Evolutionary conservation across 306 rosid genomes (phyloP), one percentile per base, ranked within the genome.

Genomic region (Castanea sativa): DNA sequence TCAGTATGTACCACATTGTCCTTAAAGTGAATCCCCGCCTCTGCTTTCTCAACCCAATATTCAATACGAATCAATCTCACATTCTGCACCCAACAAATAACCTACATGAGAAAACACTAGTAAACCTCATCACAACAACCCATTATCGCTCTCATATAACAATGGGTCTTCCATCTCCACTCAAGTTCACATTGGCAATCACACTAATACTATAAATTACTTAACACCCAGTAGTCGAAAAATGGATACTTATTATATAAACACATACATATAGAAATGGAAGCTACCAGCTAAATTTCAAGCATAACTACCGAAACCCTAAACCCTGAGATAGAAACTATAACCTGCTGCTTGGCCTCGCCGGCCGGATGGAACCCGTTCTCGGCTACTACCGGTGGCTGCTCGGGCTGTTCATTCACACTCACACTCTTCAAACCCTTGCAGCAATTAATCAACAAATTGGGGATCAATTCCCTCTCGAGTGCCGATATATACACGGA

Each of bases 281-380:
- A 9, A 78, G 57, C 68, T 20, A 38, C 71, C 13, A 55, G 69
- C 25, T 57, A 55, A 58, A 78, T 38, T 14, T 23, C 32, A 38
- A 7, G 23, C 12, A n/a, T 35, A 2, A 14, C 53, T 5, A 7
- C 70, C 12, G 35, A 32, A 45, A 82, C 73, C 61, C 61, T 60
- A 41, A 74, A 74, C 75, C 58, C 63, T 3, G 19, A 77, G 76
- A 60, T 74, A 73, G 80, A 82, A 85, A 85, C 82, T 74, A 79
- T 73, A 82, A 90, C 98, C 98, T 95, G 98, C 98, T 95, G 98
- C 81, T 92, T 95, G 77, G 86, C 82, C 80, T 95, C 96, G 8
- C 83, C 86, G 18, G 94, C 56, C 18, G 87, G 76, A 16, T 81
- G 94, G 77, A 78, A 76, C 80, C 94, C 98, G 59, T 87, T 94